Base-by-base conservation (phyloP, 805 yeast species). In the Starmera caribaea region DNA sequence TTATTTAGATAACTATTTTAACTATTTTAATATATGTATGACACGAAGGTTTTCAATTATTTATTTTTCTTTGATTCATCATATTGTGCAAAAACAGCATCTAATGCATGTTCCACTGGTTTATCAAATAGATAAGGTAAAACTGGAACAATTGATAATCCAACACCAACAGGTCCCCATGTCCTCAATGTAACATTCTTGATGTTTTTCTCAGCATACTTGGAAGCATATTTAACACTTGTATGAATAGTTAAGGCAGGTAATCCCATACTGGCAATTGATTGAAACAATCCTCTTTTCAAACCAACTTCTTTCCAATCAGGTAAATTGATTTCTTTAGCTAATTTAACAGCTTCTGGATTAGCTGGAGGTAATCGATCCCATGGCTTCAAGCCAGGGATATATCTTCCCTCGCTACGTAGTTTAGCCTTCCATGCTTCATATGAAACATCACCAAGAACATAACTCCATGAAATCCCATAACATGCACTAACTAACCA, bases 211-310 rank as follows among this genome's bases (percentile, higher is more conserved):
- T 57, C 51, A 56, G 85, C 75, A 27, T 77, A 60, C 16, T 63
- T 41, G 3, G 85, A 79, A 2, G 87, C 75, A 54, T 83, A 82
- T 47, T 80, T 69, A 32, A 84, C 95, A 5, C 79, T 65, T 2
- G 82, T 69, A 56, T 84, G 95, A 50, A 84, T 84, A 5, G 95
- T 84, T 58, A 83, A 77, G 3, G 94, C 94, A 9, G 95, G 95
- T 33, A 84, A 66, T 13, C 85, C 90, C 92, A 84, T 85, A 35
- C 86, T 77, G 3, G 95, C 95, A 45, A 85, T 68, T 46, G 81
- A 69, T 59, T 84, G 95, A 65, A 84, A 84, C 21, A 83, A 50
- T n/a, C 84, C 88, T 56, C 94, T 71, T 56, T 84, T 79, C 32
- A 80, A 50, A 7, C 72, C 79, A 8, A 72, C 74, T 39, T 79